Conservation (phyloP, 371 early-diverging fungal genomes). For the Mortierella sp. region DNA sequence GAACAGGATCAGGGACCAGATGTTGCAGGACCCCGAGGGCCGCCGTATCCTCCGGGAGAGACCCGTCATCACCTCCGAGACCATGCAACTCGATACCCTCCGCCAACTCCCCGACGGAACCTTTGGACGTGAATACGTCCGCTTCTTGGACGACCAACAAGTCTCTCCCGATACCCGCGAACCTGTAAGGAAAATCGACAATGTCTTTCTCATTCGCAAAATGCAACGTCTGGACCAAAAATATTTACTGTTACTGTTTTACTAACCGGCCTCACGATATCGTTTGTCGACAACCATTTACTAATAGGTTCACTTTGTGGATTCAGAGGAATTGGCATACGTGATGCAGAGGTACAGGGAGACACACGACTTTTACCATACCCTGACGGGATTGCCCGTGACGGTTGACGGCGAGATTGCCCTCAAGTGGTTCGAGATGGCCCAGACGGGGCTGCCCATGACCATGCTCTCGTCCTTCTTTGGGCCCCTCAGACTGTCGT, state of each 20-base stretch:
- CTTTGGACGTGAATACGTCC: conserved; percentile 89
- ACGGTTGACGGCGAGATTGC: conserved; percentile 94
- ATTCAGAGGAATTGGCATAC: conserved; percentile 93
- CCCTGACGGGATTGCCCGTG: conserved; percentile 86
- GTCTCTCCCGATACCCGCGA: conserved; percentile 89
- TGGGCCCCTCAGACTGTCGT: conserved; percentile 82
- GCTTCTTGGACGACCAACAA: conserved; percentile 82
- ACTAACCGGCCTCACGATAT: neutral
- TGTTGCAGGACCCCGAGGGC: conserved; percentile 83
- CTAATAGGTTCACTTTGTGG: conserved; percentile 85
- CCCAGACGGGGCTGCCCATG: conserved; percentile 93
- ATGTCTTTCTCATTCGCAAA: neutral
- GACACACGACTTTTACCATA: conserved; percentile 95
- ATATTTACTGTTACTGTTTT: neutral
- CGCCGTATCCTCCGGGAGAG: conserved; percentile 87
- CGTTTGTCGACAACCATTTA: neutral
- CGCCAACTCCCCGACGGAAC: conserved; percentile 76
- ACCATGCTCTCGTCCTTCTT: conserved; percentile 83
- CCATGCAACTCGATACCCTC: conserved; percentile 75
- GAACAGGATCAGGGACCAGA: conserved; percentile 77
- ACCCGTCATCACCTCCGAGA: conserved; percentile 78
- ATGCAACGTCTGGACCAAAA: neutral
- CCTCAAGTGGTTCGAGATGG: conserved; percentile 95
- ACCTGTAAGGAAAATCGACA: conserved; percentile 69
- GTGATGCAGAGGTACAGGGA: conserved; percentile 95